Base-by-base conservation (phyloP, 257 asterid species). In the Paulownia fortunei region DNA sequence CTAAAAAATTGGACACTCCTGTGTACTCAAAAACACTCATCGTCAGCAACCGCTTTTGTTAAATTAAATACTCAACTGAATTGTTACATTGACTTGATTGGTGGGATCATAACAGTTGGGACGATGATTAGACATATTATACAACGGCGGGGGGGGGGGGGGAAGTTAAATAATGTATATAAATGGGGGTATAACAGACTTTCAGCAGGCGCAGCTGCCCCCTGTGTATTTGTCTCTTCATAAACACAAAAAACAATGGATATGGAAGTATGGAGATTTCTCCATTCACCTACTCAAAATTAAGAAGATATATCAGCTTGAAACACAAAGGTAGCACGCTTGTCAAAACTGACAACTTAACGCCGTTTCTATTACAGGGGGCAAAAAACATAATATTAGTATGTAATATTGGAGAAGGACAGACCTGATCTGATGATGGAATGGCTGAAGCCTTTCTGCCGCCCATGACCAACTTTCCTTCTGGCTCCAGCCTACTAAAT, bases 391-490 rank as follows among this genome's bases (percentile, higher is more conserved):
- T 51, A 62, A 26, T 46, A 15, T 60, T 34, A 32, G 51, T 30
- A 54, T 44, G 59, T 39, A 47, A 62, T 73, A 69, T 68, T 51
- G 55, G 9, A 46, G 42, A 47, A 79, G 73, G 69, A 79, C 88
- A 86, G 79, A 94, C 98, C 99, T 88, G 92, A 82, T 89, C 92
- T 7, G 82, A 37, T 61, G 91, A 79, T 23, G 88, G 75, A 79
- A 86, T 60, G 21, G 87, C 63, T 55, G 92, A 79, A 77, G 89
- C 85, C 87, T 93, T 95, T 79, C 98, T 90, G 80, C 97, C 90
- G 30, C 99, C 98, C 97, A 95, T 91, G 81, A 95, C 91, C 86
- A 95, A 82, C 89, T 83, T 92, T 83, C 98, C 98, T 86, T 93
- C 96, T 32, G 97, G 97, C 87, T 93, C 97, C 86, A 89, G 82